Evolutionary conservation across 2,329 filamentous ascomycete genomes (phyloP), one percentile per base, ranked within the genome.

Genomic region (Nothophaeocryptopus gaeumannii): DNA sequence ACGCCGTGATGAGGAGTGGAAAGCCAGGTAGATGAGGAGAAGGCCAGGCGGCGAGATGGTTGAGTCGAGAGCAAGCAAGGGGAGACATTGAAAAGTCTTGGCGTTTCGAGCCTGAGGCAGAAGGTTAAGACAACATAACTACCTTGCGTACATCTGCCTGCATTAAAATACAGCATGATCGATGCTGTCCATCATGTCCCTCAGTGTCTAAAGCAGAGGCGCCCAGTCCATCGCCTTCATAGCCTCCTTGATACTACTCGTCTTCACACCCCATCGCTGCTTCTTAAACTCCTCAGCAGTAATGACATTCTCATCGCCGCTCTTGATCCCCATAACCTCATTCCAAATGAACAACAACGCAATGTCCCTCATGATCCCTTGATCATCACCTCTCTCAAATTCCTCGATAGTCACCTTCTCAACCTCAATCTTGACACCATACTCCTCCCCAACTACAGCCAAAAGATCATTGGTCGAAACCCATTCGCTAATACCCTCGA

Each of bases 251-350:
- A 44, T 8, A n/a, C 11, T 16, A 12, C 41, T 34, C 8, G 30
- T 9, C 13, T 35, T 44, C 41, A 44, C 41, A 8, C 14, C 8
- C 31, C 8, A 14, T 16, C 41, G n/a, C 41, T 32, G 10, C 41
- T 12, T 11, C 26, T 36, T 32, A 1, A 33, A 13, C 30, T 9
- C 5, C 15, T 41, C 39, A 15, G 26, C 12, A 15, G 12, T 10
- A 8, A 30, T 35, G 2, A 44, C 32, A 30, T 35, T 32, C 7
- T 12, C 13, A 13, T 16, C 32, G 10, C 16, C 30, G 14, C 30
- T 44, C 30, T 32, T 32, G 35, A 44, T 34, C n/a, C 31, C 41
- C 29, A 44, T 20, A 32, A 20, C 31, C 31, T 30, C 41, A 30
- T 16, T 20, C 14, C n/a, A 35, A 10, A 12, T 32, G 30, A 34